Percentiles rank a stretch among this genome's conserved stretches.
These are phyloP conservation scores for Leccinellum rugosiceps DNA, from an alignment of 768 basidiomycete genomes.

Conservation along the genomic window DNA sequence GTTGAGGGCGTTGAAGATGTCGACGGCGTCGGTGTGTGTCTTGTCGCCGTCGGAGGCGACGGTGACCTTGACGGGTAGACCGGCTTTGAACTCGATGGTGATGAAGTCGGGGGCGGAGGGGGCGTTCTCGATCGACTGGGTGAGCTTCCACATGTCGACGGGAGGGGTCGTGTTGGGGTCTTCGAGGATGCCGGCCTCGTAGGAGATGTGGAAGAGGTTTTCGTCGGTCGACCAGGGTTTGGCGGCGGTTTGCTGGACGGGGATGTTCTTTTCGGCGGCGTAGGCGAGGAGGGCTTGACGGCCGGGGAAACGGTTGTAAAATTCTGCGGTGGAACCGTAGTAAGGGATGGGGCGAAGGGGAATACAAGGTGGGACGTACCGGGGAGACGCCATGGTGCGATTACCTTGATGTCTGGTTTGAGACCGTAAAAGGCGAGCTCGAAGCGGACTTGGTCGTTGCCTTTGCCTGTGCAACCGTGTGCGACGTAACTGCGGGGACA, in stretches of 20 bases:
- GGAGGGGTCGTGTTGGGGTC: constrained; percentile 95
- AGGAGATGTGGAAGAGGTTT: constrained; percentile 99
- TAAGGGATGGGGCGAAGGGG: not conserved
- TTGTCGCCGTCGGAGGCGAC: constrained; percentile 36
- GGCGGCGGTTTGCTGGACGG: constrained; percentile 90
- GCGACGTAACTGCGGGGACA: constrained; percentile 75
- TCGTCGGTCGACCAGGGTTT: constrained; percentile 99
- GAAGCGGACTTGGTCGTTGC: not conserved
- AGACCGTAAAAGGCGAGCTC: not conserved
- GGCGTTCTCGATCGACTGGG: constrained; percentile 75
- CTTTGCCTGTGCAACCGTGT: constrained; percentile 59
- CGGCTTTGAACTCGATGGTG: constrained; percentile 79
- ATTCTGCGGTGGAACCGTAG: constrained; percentile 47
- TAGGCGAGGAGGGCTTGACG: constrained; percentile 90
- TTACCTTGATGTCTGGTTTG: not conserved
- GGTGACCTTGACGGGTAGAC: constrained; percentile 84
- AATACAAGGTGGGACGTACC: not conserved
- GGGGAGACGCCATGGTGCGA: not conserved
- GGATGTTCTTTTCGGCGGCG: constrained; percentile 84
- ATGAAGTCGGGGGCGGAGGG: constrained; percentile 78
- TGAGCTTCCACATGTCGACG: constrained; percentile 98
- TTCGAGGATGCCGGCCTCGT: constrained; percentile 98
- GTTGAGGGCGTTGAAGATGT: constrained; percentile 91
- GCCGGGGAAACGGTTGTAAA: constrained; percentile 97
- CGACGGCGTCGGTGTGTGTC: constrained; percentile 86